Percentiles rank a stretch among this genome's conserved stretches.
phyloP scores from a whole-genome alignment of 2,329 filamentous ascomycete genomes.

The Coleophoma cylindrospora region DNA sequence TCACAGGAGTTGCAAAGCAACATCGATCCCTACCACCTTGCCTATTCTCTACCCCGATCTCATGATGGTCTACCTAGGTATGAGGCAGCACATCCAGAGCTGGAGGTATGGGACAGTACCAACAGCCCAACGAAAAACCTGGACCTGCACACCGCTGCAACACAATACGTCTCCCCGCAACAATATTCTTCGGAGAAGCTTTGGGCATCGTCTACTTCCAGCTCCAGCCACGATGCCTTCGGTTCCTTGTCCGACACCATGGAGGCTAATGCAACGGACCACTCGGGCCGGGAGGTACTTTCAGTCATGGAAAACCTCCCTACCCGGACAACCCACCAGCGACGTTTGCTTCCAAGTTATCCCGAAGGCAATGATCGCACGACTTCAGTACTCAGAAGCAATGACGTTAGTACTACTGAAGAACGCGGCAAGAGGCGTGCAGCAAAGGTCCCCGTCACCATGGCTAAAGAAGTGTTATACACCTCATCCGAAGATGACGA shows the following conservation, averaged over 20 bases:
- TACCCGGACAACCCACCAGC: constrained; percentile 1
- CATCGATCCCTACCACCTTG: constrained; percentile 1
- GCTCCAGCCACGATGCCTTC: constrained; percentile 11
- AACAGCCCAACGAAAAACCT: constrained; percentile 5
- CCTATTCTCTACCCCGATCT: constrained; percentile 2
- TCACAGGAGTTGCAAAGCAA: constrained; percentile 1
- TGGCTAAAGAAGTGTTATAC: too few species aligned
- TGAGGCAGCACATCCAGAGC: constrained; percentile 1
- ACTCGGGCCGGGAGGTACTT: constrained; percentile 4
- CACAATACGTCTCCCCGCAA: constrained; percentile 20
- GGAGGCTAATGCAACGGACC: neutral
- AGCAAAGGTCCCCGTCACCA: constrained; percentile 1
- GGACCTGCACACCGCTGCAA: constrained; percentile 2
- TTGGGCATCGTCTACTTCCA: constrained; percentile 9
- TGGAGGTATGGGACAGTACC: constrained; percentile 7
- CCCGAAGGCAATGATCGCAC: neutral
- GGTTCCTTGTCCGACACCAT: constrained; percentile 5
- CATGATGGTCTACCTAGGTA: constrained; percentile 13
- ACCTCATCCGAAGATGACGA: too few species aligned
- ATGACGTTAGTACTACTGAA: constrained; percentile 6
- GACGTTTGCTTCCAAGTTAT: constrained; percentile 14
- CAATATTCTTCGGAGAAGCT: constrained; percentile 14
- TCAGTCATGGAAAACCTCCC: neutral
- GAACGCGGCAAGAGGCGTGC: constrained; percentile 3
- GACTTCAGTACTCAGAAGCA: constrained; percentile 9